These are phyloP conservation scores for Pichia sp. DNA, from an alignment of 1,139 yeast species.

Conservation along the genomic window DNA sequence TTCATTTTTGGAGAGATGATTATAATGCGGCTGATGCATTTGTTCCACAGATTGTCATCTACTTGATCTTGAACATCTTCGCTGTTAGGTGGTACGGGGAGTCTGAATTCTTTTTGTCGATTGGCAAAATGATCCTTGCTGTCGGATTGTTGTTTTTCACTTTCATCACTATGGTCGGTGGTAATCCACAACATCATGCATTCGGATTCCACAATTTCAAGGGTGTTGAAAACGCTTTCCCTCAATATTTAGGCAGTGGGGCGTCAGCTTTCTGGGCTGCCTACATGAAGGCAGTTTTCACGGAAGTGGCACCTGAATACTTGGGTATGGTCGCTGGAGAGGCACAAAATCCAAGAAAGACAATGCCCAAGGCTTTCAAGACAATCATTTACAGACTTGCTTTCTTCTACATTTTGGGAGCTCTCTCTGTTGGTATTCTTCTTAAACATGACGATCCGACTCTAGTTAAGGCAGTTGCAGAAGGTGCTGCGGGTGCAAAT, in stretches of 20 bases:
- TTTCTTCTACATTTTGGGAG: conserved; percentile 32
- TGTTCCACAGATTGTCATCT: conserved; percentile 31
- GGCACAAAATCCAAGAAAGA: conserved; percentile 40
- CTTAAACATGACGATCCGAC: conserved; percentile 19
- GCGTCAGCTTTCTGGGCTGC: conserved; percentile 56
- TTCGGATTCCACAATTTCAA: conserved; percentile 57
- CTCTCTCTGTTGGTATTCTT: conserved; percentile 21
- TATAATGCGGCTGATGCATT: conserved; percentile 43
- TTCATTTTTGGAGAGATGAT: conserved; percentile 46
- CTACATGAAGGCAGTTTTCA: conserved; percentile 46
- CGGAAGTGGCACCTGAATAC: conserved; percentile 49
- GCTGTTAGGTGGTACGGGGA: conserved; percentile 48
- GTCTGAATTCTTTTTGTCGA: conserved; percentile 55
- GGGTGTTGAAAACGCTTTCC: conserved; percentile 52
- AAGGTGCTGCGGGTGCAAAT: conserved; percentile 23
- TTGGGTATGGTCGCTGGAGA: conserved; percentile 51
- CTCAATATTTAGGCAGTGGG: conserved; percentile 33
- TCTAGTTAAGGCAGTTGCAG: conserved; percentile 13
- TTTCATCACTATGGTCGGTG: conserved; percentile 44
- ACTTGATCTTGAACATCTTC: conserved; percentile 32
- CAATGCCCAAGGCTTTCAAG: conserved; percentile 42
- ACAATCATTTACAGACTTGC: conserved; percentile 23
- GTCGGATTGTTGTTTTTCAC: conserved; percentile 41
- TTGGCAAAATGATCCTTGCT: conserved; percentile 49
- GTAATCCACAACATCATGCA: conserved; percentile 51